phyloP scores from a whole-genome alignment of 2,329 filamentous ascomycete genomes.

The Aspergillus fructus region DNA sequence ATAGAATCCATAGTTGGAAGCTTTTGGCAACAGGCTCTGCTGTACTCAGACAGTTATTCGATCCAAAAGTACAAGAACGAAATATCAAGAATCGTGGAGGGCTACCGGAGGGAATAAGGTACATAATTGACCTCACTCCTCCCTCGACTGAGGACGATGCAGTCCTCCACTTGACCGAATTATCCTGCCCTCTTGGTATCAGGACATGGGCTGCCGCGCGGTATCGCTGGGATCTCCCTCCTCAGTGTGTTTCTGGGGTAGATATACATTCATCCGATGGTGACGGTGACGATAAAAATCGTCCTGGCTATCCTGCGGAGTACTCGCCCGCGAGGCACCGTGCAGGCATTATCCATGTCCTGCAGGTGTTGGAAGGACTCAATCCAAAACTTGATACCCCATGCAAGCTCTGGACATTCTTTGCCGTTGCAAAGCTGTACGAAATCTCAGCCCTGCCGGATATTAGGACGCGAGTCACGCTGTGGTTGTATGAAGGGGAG shows the following conservation, averaged over 20 bases:
- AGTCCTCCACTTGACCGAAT: conserved; percentile 57
- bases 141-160: conserved; percentile 62
- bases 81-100: conserved; percentile 30
- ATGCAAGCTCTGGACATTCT: conserved; percentile 65
- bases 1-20: conserved; percentile 34
- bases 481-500: conserved; percentile 57
- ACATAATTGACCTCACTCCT: conserved; percentile 64
- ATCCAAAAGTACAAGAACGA: conserved; percentile 26
- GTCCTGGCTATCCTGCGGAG: conserved; percentile 41
- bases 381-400: conserved; percentile 63
- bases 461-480: conserved; percentile 50
- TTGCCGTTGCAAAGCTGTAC: conserved; percentile 60
- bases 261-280: conserved; percentile 39
- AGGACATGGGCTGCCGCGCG: conserved; percentile 54
- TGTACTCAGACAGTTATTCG: conserved; percentile 32
- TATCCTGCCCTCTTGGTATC: conserved; percentile 58
- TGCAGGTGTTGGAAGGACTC: conserved; percentile 57
- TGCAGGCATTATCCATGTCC: conserved; percentile 61
- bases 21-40: conserved; percentile 30
- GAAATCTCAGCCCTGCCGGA: conserved; percentile 38
- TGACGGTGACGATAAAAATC: conserved; percentile 10
- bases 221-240: conserved; percentile 41
- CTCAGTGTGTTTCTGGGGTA: conserved; percentile 48
- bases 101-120: conserved; percentile 50
- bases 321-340: conserved; percentile 66